Evolutionary conservation across 129 eudicot genomes (phyloP).

Genomic region (Chrysanthemum lavandulifolium): DNA sequence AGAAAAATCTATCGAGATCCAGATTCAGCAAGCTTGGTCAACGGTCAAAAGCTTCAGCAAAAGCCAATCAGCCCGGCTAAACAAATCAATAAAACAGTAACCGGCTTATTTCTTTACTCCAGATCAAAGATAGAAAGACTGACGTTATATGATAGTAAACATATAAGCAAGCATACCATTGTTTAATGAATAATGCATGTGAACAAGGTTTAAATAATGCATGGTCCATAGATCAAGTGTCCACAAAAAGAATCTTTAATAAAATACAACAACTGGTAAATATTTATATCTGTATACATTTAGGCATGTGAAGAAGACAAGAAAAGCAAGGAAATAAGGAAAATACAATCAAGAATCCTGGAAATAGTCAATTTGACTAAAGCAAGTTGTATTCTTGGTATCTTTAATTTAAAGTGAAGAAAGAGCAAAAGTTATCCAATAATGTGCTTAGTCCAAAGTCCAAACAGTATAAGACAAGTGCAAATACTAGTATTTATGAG

Average conservation of each 20-base stretch:
- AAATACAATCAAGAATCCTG: constrained; percentile 21
- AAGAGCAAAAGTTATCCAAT: constrained; percentile 20
- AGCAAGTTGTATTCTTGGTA: constrained; percentile 25
- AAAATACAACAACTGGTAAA: constrained; percentile 29
- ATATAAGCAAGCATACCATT: constrained; percentile 13
- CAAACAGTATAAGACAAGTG: constrained; percentile 14
- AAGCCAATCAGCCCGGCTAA: constrained; percentile 31
- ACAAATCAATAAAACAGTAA: constrained; percentile 28
- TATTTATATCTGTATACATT: constrained; percentile 23
- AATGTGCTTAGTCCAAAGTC: constrained; percentile 1
- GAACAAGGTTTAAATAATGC: constrained; percentile 41
- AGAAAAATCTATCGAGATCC: constrained; percentile 25
- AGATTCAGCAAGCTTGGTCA: constrained; percentile 43
- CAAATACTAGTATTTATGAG: constrained; percentile 1
- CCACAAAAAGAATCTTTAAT: constrained; percentile 40
- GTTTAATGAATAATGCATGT: constrained; percentile 55
- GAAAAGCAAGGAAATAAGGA: constrained; percentile 21
- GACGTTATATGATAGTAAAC: constrained; percentile 18
- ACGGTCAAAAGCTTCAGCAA: constrained; percentile 36
- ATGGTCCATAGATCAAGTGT: constrained; percentile 40
- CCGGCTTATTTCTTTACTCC: constrained; percentile 25
- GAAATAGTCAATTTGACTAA: constrained; percentile 33
- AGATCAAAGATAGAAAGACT: constrained; percentile 27
- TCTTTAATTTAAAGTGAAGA: constrained; percentile 7
- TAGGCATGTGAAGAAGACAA: constrained; percentile 30